Conservation (phyloP, 2,329 filamentous ascomycete genomes). For the Colletotrichum sansevieriae region DNA sequence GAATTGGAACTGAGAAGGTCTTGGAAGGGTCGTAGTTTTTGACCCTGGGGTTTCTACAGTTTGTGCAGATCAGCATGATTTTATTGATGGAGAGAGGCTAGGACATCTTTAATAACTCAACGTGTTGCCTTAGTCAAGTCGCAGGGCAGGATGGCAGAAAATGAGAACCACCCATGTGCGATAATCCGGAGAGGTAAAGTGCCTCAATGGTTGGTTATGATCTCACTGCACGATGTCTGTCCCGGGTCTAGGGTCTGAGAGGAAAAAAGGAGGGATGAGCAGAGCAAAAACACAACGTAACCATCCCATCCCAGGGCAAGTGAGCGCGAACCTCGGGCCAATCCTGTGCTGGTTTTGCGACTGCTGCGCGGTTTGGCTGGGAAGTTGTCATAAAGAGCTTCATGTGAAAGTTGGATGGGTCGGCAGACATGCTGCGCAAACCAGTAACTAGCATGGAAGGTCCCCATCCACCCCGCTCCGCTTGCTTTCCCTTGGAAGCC, state of each 20-base stretch:
- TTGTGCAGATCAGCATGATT: neutral
- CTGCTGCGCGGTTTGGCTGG: neutral
- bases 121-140: neutral
- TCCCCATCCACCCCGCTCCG: neutral
- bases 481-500: neutral
- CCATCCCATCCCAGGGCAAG: neutral
- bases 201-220: neutral
- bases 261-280: neutral
- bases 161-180: too few relatives aligned
- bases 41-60: neutral
- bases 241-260: neutral
- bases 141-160: neutral
- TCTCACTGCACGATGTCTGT: neutral
- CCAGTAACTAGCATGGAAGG: neutral
- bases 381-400: constrained; percentile 11
- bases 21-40: neutral
- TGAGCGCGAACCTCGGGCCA: constrained; percentile 25
- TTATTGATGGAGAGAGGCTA: too few relatives aligned
- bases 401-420: constrained; percentile 29
- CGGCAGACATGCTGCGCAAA: neutral
- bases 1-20: neutral
- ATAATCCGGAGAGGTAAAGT: too few relatives aligned
- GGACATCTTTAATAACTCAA: too few relatives aligned
- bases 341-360: constrained; percentile 8
- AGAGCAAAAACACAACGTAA: constrained; percentile 5